Base-by-base conservation (phyloP, 2,329 filamentous ascomycete genomes). In the Diaporthe humulicola region DNA sequence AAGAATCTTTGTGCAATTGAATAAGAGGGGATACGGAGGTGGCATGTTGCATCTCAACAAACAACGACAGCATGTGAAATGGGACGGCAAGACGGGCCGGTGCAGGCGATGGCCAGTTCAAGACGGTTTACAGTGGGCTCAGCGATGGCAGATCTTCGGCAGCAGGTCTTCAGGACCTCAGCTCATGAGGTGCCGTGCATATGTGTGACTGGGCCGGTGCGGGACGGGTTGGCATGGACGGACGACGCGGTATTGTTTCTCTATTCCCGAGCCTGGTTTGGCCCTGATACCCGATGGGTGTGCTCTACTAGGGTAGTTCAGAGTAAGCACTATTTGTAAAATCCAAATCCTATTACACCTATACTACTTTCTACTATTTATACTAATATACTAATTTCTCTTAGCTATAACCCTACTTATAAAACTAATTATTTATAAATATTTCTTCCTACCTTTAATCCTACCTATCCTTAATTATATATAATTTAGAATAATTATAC, bases 21-120 rank as follows among this genome's bases (percentile, higher is more conserved):
- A 40, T 2, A 15, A 17, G 54, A 60, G 61, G 33, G 61, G n/a
- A 4, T 38, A 45, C 14, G 40, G 36, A 60, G 28, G 81, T 57
- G 56, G 60, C 50, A 64, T 77, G 71, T 69, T 70, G 66, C 17
- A 38, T 33, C 12, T 72, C 57, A 67, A 66, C 60, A 73, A 50
- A 56, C 57, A 48, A 56, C 50, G 50, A n/a, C 71, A 71, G 74
- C 77, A 77, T 77, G 77, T 72, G 67, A 56, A 56, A 48, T 77
- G 79, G 76, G 60, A 79, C 80, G 79, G 74, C 45, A 76, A 48
- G 74, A 71, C 79, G 79, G 78, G 70, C 70, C 74, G 71, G 57
- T 36, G 38, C 19, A 67, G 48, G 74, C 73, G 42, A 60, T 19
- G 7, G 17, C 45, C 22, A 30, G 57, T 15, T 30, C 33, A 70